Evolutionary conservation across 1,284 basidiomycete species (phyloP).

Genomic region (Flammula alnicola): DNA sequence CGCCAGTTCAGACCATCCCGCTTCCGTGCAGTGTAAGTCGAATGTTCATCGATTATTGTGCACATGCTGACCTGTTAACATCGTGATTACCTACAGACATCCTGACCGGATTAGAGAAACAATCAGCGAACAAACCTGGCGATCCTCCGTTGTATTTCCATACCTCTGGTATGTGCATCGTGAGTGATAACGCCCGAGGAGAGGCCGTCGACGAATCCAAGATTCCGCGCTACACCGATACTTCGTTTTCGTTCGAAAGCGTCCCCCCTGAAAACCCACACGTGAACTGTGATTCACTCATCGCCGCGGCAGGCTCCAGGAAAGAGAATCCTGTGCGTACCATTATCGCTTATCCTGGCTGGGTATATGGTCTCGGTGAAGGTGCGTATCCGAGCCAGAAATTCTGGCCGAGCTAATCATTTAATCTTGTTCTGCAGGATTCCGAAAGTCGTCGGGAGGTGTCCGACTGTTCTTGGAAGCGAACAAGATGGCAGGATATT

Average conservation of each 20-base stretch:
- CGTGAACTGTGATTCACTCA: constrained; percentile 41
- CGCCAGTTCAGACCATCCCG: constrained; percentile 44
- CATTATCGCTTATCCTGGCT: constrained; percentile 41
- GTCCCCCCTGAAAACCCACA: constrained; percentile 38
- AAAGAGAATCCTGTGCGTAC: constrained; percentile 46
- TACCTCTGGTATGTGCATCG: constrained; percentile 43
- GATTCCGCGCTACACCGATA: constrained; percentile 38
- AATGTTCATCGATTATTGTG: neutral
- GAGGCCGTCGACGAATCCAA: constrained; percentile 35
- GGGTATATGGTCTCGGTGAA: constrained; percentile 46
- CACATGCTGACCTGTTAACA: neutral
- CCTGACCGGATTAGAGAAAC: constrained; percentile 41
- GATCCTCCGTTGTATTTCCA: constrained; percentile 47
- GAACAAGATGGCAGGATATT: constrained; percentile 34
- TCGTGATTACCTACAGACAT: constrained; percentile 34
- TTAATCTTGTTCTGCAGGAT: no score
- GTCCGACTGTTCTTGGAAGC: constrained; percentile 39
- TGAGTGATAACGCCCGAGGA: constrained; percentile 43
- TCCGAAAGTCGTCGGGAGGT: constrained; percentile 37
- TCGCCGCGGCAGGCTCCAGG: constrained; percentile 43
- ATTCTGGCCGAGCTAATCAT: no score
- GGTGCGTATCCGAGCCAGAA: no score
- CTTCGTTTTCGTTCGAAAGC: constrained; percentile 37
- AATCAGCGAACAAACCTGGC: constrained; percentile 35
- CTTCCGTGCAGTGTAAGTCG: constrained; percentile 37